These are phyloP conservation scores for Telfairia occidentalis DNA, from an alignment of 331 rosid genomes.

Conservation along the genomic window DNA sequence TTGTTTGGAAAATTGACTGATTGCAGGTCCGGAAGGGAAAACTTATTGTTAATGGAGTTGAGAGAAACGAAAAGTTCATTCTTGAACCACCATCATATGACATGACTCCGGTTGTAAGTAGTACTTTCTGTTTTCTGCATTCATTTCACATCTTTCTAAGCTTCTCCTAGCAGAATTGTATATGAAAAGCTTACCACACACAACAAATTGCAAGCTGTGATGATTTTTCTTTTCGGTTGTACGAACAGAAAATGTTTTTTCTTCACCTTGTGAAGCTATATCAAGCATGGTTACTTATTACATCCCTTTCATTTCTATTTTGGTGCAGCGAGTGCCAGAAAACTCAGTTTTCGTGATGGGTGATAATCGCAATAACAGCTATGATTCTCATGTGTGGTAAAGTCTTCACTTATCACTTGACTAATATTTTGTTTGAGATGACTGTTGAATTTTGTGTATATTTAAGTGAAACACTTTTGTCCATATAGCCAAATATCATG, in stretches of 20 bases:
- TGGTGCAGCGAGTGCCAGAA: conserved; percentile 65
- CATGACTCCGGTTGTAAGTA: conserved; percentile 76
- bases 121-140: neutral
- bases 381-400: conserved; percentile 96
- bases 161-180: neutral
- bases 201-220: neutral
- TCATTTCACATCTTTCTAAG: neutral
- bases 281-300: neutral
- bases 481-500: neutral
- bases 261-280: too few relatives aligned
- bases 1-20: neutral
- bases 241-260: neutral
- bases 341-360: conserved; percentile 91
- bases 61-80: conserved; percentile 72
- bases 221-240: neutral
- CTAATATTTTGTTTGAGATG: neutral
- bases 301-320: neutral
- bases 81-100: conserved; percentile 68
- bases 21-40: conserved; percentile 81
- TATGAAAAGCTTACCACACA: neutral
- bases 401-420: conserved; percentile 1
- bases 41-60: conserved; percentile 80
- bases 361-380: conserved; percentile 96
- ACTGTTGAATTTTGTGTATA: neutral
- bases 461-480: neutral